Conservation (phyloP, 2,329 filamentous ascomycete species). For the Stachybotrys elegans region DNA sequence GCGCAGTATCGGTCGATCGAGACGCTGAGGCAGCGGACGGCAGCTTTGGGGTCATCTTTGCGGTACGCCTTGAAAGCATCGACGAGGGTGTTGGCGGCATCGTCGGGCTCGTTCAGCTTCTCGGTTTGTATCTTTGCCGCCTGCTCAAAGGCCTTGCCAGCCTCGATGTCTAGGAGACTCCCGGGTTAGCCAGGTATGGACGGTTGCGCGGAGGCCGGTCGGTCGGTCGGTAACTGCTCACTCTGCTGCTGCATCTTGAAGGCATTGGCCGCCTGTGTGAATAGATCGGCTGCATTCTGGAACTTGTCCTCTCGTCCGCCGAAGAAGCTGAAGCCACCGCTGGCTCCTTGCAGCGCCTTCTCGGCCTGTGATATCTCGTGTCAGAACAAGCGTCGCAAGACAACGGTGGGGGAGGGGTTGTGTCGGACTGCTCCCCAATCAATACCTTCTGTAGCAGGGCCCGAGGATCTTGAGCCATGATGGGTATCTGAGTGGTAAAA, state of each 20-base stretch:
- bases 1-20: constrained; percentile 82
- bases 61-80: constrained; percentile 96
- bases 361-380: constrained; percentile 61
- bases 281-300: constrained; percentile 82
- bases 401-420: constrained; percentile 15
- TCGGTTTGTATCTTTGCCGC: constrained; percentile 76
- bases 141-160: constrained; percentile 80
- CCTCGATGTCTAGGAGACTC: constrained; percentile 64
- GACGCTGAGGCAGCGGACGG: constrained; percentile 71
- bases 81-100: constrained; percentile 80
- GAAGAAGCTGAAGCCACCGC: constrained; percentile 83
- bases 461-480: constrained; percentile 73
- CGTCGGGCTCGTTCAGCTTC: constrained; percentile 85
- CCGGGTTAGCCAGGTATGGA: not conserved
- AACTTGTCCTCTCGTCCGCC: constrained; percentile 84
- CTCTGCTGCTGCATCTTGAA: constrained; percentile 84
- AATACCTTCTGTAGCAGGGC: constrained; percentile 71
- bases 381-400: constrained; percentile 6
- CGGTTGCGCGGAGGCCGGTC: not conserved
- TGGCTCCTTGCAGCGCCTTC: constrained; percentile 69
- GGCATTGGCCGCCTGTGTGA: constrained; percentile 82
- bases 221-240: too few species aligned
- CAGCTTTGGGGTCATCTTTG: constrained; percentile 77
- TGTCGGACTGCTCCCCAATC: too few species aligned
- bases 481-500: too few species aligned